Conservation (phyloP, 2,329 filamentous ascomycete species). For the Zymoseptoria brevis region DNA sequence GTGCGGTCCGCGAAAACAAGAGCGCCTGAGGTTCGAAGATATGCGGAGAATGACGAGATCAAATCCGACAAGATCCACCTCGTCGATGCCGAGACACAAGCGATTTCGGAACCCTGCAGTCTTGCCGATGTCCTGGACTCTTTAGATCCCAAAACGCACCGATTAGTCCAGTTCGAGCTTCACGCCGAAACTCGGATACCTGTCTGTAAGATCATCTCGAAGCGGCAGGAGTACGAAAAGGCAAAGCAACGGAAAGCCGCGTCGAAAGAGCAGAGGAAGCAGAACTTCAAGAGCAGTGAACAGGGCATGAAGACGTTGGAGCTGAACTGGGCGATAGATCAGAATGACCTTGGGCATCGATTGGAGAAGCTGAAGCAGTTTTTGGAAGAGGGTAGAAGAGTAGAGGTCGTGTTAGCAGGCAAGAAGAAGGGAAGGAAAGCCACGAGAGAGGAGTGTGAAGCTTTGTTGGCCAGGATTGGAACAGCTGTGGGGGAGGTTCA, state of each 20-base stretch:
- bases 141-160: slow-evolving; percentile 44
- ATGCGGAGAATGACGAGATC: slow-evolving; percentile 44
- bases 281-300: slow-evolving; percentile 31
- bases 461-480: slow-evolving; percentile 47
- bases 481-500: slow-evolving; percentile 37
- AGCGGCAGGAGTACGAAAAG: slow-evolving; percentile 42
- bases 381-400: slow-evolving; percentile 63
- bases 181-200: slow-evolving; percentile 37
- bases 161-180: slow-evolving; percentile 41
- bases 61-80: slow-evolving; percentile 36
- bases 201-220: slow-evolving; percentile 64
- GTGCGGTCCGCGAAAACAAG: slow-evolving; percentile 27
- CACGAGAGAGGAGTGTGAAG: slow-evolving; percentile 52
- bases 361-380: slow-evolving; percentile 61
- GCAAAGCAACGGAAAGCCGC: slow-evolving; percentile 37
- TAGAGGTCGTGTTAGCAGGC: slow-evolving; percentile 64
- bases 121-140: slow-evolving; percentile 34
- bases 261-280: slow-evolving; percentile 39
- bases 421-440: slow-evolving; percentile 58
- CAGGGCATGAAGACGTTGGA: slow-evolving; percentile 67
- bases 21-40: slow-evolving; percentile 32
- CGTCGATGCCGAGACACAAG: slow-evolving; percentile 32
- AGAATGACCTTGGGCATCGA: slow-evolving; percentile 65
- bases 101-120: slow-evolving; percentile 25
- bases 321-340: slow-evolving; percentile 77